Evolutionary conservation across 1,284 basidiomycete species (phyloP).

Genomic region (Fomitopsis pinicola): DNA sequence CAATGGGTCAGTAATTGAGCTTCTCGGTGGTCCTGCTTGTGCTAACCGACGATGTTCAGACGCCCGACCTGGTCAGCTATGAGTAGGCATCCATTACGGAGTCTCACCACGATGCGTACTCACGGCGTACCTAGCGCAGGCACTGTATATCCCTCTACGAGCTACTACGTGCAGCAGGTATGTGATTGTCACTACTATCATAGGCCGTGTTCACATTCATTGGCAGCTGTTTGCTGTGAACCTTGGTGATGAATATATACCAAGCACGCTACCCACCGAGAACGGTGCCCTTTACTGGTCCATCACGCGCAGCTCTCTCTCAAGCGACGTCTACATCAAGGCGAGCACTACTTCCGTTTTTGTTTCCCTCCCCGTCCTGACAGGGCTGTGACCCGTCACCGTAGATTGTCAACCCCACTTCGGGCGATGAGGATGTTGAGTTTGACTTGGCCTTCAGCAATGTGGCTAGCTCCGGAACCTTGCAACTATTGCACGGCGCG

Average conservation of each 20-base stretch:
- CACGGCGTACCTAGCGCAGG: constrained; percentile 37
- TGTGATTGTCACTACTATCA: neutral
- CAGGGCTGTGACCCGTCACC: no score
- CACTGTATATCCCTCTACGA: constrained; percentile 52
- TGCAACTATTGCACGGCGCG: constrained; percentile 44
- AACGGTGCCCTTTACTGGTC: constrained; percentile 58
- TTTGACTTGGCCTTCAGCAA: constrained; percentile 51
- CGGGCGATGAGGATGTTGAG: constrained; percentile 35
- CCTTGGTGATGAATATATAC: constrained; percentile 56
- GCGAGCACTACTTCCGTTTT: constrained; percentile 19
- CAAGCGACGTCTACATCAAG: constrained; percentile 53
- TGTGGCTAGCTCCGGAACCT: constrained; percentile 39
- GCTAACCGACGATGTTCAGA: constrained; percentile 26
- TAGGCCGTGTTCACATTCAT: neutral
- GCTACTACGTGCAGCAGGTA: constrained; percentile 66
- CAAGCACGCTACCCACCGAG: constrained; percentile 51
- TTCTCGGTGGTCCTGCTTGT: constrained; percentile 5
- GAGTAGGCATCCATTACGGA: constrained; percentile 39
- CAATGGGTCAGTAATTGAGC: constrained; percentile 46
- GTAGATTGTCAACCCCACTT: constrained; percentile 52
- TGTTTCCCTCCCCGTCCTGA: neutral
- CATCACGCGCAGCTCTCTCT: constrained; percentile 43
- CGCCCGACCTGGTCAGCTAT: constrained; percentile 63
- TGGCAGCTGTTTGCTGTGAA: constrained; percentile 57
- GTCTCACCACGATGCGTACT: neutral